Evolutionary conservation across 208 protist genomes (phyloP).

Genomic region (Wallacemonas sp.): DNA sequence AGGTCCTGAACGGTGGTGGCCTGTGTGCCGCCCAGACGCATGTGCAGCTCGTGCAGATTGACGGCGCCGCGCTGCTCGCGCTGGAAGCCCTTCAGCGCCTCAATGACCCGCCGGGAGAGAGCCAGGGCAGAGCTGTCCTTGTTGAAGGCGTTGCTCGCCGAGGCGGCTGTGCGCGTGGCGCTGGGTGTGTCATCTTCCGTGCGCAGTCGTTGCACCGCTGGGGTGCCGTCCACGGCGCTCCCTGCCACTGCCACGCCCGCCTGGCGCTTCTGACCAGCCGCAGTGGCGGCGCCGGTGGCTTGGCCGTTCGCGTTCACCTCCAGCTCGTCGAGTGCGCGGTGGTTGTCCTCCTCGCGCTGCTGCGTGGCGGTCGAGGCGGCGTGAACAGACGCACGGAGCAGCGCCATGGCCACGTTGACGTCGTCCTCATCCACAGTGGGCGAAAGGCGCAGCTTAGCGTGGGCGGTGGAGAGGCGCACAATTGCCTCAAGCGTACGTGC

Average conservation of each 20-base stretch:
- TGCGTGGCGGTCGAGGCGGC: conserved; percentile 66
- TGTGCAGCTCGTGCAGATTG: conserved; percentile 48
- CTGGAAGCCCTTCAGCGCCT: conserved; percentile 57
- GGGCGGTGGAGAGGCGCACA: conserved; percentile 94
- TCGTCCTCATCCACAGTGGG: conserved; percentile 80
- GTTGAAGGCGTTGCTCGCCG: conserved; percentile 4
- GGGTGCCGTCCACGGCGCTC: neutral
- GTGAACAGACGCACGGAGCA: conserved; percentile 81
- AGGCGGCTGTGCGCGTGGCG: neutral
- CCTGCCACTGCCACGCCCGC: neutral
- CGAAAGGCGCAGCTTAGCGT: conserved; percentile 94
- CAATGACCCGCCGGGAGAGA: conserved; percentile 37
- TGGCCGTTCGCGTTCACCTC: neutral
- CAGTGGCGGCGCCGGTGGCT: neutral
- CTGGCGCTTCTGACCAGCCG: conserved; percentile 18
- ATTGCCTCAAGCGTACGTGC: conserved; percentile 97
- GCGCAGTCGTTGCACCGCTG: conserved; percentile 10
- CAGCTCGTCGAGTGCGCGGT: conserved; percentile 32
- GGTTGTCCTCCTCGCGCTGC: conserved; percentile 72
- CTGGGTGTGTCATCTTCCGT: conserved; percentile 11
- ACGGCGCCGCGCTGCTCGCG: conserved; percentile 58
- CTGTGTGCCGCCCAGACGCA: conserved; percentile 25
- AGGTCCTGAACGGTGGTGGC: conserved; percentile 26
- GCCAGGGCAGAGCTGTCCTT: conserved; percentile 7
- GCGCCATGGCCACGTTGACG: conserved; percentile 82